Base-by-base conservation (phyloP, 176 grass and related monocot genomes). In the Bolboschoenus planiculmis region DNA sequence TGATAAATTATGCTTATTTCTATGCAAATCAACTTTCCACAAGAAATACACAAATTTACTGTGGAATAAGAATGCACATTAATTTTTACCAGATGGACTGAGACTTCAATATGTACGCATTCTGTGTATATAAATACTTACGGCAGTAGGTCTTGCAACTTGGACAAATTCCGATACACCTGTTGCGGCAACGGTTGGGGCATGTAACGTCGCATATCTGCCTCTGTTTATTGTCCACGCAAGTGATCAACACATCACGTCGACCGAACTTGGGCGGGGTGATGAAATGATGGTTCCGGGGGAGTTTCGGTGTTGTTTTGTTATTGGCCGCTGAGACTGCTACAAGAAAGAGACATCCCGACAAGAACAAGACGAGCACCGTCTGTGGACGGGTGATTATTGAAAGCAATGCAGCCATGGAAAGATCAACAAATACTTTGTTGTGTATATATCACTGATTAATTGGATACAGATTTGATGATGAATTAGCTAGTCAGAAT, bases 141-240 rank as follows among this genome's bases (percentile, higher is more conserved):
- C 91, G 48, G 87, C 92, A 94, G 82, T 83, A 87, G 47, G 89
- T 89, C 77, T 86, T 74, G 89, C 92, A 94, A 47, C 81, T 58
- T 0, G 85, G 87, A 85, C 92, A 94, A 51, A 85, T 24, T 21
- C 87, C 85, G 13, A 94, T 74, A 86, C 92, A 94, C 73, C 86
- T 85, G 0, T 13, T 78, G 27, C 20, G 85, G 89, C 92, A 94
- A 1, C 79, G 68, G 7, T 0, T 2, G 59, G 83, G 88, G 73
- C 92, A 92, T 27, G 10, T 55, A 18, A 51, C 83, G 9, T 5
- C 2, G 80, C 92, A 94, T 0, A 43, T 36, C 14, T 40, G 75
- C 0, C 29, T 37, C 0, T 42, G 24, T 15, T 13, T 83, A 10
- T 18, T 37, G 68, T 91, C 29, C 0, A n/a, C 4, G 46, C 88